Conservation (phyloP, 2,329 filamentous ascomycete genomes). For the Botrytis fragariae region DNA sequence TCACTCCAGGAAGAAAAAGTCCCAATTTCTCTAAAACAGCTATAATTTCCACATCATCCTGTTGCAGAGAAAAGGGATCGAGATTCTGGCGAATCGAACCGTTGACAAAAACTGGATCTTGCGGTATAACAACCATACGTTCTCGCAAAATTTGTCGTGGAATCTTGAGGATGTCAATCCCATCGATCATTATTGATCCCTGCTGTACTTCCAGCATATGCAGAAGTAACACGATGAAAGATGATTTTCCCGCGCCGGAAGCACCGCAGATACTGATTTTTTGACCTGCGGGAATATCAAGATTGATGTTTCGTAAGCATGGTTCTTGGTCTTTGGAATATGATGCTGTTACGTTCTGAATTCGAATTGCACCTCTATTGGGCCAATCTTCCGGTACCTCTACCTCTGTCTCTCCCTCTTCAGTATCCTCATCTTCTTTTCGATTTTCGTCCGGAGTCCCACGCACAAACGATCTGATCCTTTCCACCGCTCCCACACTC, state of each 20-base stretch:
- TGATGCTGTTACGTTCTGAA: constrained; percentile 35
- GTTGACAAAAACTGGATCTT: constrained; percentile 51
- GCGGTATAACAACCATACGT: constrained; percentile 42
- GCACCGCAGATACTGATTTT: constrained; percentile 50
- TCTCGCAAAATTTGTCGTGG: constrained; percentile 46
- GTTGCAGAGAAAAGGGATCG: constrained; percentile 41
- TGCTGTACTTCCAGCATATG: constrained; percentile 48
- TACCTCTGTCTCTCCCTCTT: background rate
- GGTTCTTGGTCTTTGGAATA: constrained; percentile 31
- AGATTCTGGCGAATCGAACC: constrained; percentile 49
- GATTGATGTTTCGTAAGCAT: constrained; percentile 39
- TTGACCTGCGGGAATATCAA: constrained; percentile 47
- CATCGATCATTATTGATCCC: constrained; percentile 46
- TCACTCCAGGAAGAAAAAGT: constrained; percentile 19
- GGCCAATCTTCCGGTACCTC: constrained; percentile 26
- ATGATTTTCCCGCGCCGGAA: constrained; percentile 43
- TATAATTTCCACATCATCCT: constrained; percentile 42
- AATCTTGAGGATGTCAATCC: constrained; percentile 45
- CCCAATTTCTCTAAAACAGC: constrained; percentile 47
- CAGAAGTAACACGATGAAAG: constrained; percentile 48
- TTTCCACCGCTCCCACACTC: constrained; percentile 28
- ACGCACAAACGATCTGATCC: constrained; percentile 25
- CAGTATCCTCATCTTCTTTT: constrained; percentile 3
- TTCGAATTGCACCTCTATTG: constrained; percentile 34
- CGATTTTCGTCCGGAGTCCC: constrained; percentile 25